Evolutionary conservation across 1,284 basidiomycete species (phyloP).

Genomic region (Papiliotrema nemorosa): DNA sequence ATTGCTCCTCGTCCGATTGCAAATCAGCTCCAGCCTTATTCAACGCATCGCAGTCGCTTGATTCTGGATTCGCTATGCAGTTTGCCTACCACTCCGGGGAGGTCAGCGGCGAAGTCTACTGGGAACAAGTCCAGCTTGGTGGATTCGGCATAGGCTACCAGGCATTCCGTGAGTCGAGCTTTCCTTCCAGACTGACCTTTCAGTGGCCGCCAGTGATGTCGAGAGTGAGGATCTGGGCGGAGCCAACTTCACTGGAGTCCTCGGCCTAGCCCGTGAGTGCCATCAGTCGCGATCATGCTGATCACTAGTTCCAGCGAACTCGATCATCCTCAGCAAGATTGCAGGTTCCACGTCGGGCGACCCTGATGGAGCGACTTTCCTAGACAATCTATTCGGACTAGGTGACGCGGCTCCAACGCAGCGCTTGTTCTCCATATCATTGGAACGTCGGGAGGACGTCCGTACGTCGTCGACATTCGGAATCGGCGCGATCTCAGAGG

Average conservation of each 20-base stretch:
- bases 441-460: conserved; percentile 44
- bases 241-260: conserved; percentile 42
- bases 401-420: conserved; percentile 40
- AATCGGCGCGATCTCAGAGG: conserved; percentile 32
- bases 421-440: conserved; percentile 41
- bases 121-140: conserved; percentile 43
- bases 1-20: conserved; percentile 38
- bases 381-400: conserved; percentile 49
- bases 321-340: conserved; percentile 36
- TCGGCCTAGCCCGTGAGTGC: conserved; percentile 42
- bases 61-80: conserved; percentile 27
- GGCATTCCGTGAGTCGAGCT: conserved; percentile 35
- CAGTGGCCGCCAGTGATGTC: conserved; percentile 37
- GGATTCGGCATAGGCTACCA: conserved; percentile 46
- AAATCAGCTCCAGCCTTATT: conserved; percentile 26
- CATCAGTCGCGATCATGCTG: background rate
- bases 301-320: conserved; percentile 39
- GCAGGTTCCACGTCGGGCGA: conserved; percentile 43
- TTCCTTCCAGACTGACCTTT: background rate
- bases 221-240: conserved; percentile 38
- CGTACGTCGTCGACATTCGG: conserved; percentile 40
- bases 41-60: conserved; percentile 32
- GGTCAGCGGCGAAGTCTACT: conserved; percentile 42
- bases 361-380: conserved; percentile 48
- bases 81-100: conserved; percentile 37